phyloP scores from a whole-genome alignment of 208 protist species.

The Plasmodiophora brassicae region DNA sequence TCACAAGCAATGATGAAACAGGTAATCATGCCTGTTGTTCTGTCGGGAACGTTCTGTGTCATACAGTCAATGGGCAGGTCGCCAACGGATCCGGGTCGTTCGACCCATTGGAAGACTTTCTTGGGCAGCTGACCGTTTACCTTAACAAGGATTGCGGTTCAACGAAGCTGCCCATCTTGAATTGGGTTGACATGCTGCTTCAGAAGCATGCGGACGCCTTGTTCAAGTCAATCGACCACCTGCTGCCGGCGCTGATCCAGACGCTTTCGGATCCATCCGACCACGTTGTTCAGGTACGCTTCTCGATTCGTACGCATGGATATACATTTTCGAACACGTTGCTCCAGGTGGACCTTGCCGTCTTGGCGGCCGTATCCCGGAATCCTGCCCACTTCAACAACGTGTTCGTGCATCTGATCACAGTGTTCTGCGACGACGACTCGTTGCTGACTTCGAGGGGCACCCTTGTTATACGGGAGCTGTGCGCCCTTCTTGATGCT shows the following conservation, averaged over 20 bases:
- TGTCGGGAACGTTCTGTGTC: background rate
- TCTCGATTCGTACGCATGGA: background rate
- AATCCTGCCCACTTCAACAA: constrained; percentile 76
- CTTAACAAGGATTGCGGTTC: constrained; percentile 49
- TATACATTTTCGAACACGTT: no score
- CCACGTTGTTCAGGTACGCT: constrained; percentile 47
- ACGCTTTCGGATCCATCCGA: constrained; percentile 60
- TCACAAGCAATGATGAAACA: background rate
- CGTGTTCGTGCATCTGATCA: background rate
- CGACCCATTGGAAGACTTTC: background rate
- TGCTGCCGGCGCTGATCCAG: constrained; percentile 50
- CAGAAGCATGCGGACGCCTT: constrained; percentile 53
- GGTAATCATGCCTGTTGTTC: no score
- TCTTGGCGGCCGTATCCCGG: background rate
- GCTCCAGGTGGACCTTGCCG: background rate
- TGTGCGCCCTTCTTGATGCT: constrained; percentile 45
- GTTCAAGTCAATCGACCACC: constrained; percentile 44
- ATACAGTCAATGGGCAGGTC: background rate
- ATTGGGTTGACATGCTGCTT: constrained; percentile 70
- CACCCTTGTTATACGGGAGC: constrained; percentile 48
- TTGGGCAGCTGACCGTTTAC: constrained; percentile 42
- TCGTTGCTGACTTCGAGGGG: constrained; percentile 10
- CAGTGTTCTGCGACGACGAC: background rate
- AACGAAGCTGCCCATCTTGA: constrained; percentile 58
- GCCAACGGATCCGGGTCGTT: background rate